Percentiles rank a stretch among this genome's conserved stretches.
These are phyloP conservation scores for Blastobotrys illinoisensis DNA, from an alignment of 1,139 yeast genomes.

Conservation along the genomic window DNA sequence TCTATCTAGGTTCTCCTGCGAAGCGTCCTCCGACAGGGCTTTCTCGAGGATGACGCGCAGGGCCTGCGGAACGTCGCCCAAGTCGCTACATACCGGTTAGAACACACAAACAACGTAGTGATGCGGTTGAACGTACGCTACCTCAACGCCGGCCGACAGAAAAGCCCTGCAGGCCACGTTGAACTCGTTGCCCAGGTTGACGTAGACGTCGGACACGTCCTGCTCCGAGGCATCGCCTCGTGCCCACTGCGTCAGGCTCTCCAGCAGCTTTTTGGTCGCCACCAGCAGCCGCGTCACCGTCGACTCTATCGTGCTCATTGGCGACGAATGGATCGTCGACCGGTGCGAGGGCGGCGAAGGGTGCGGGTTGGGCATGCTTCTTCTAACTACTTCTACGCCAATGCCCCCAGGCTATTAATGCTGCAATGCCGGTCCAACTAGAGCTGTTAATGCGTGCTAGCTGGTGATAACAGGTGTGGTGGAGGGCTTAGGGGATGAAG, in stretches of 20 bases:
- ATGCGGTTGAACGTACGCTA: slow-evolving; percentile 27
- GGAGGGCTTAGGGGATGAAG: too few species aligned
- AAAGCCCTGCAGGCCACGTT: slow-evolving; percentile 78
- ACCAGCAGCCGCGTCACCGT: slow-evolving; percentile 79
- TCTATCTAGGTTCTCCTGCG: slow-evolving; percentile 73
- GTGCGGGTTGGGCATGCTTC: not conserved
- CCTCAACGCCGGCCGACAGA: slow-evolving; percentile 61
- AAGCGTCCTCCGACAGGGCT: slow-evolving; percentile 80
- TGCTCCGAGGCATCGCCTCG: slow-evolving; percentile 68
- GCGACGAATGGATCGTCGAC: not conserved
- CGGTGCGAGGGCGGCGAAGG: not conserved
- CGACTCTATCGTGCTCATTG: slow-evolving; percentile 65
- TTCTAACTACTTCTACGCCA: too few species aligned
- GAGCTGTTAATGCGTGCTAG: too few species aligned
- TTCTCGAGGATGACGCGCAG: slow-evolving; percentile 75
- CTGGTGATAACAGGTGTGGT: too few species aligned
- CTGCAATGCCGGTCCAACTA: not conserved
- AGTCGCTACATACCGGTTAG: slow-evolving; percentile 37
- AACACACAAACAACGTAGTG: slow-evolving; percentile 14
- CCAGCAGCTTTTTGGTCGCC: slow-evolving; percentile 82
- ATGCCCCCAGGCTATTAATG: too few species aligned
- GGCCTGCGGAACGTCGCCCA: slow-evolving; percentile 73
- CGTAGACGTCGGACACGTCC: slow-evolving; percentile 88
- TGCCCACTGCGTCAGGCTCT: slow-evolving; percentile 89
- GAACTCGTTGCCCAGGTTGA: slow-evolving; percentile 88